phyloP scores from a whole-genome alignment of 768 basidiomycete species.

The Lactarius evosmus region DNA sequence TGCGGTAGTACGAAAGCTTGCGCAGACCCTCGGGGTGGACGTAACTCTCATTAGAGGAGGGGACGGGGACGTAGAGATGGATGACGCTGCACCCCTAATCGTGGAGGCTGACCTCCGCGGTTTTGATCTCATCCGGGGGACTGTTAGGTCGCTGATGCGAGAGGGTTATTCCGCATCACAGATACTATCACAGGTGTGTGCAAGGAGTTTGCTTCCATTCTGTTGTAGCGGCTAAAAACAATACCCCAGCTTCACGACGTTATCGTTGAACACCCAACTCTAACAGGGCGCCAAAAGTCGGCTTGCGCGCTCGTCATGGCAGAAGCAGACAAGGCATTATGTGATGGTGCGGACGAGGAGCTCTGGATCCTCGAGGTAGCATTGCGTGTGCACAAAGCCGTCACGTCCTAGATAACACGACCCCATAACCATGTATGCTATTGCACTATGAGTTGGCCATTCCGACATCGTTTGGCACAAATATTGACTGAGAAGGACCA shows the following conservation, averaged over 20 bases:
- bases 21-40: slow-evolving; percentile 70
- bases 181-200: slow-evolving; percentile 76
- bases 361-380: slow-evolving; percentile 90
- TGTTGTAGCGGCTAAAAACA: slow-evolving; percentile 30
- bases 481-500: background rate
- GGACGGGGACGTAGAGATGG: slow-evolving; percentile 51
- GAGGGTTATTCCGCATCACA: slow-evolving; percentile 94
- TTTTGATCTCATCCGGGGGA: slow-evolving; percentile 61
- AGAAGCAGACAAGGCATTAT: slow-evolving; percentile 93
- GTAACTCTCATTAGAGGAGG: slow-evolving; percentile 36
- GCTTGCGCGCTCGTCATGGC: slow-evolving; percentile 80
- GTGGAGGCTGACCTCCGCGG: slow-evolving; percentile 36
- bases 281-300: slow-evolving; percentile 79
- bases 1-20: slow-evolving; percentile 63
- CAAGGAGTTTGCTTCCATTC: slow-evolving; percentile 17
- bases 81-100: slow-evolving; percentile 24
- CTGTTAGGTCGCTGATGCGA: slow-evolving; percentile 73
- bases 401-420: slow-evolving; percentile 33
- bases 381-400: slow-evolving; percentile 67
- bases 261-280: slow-evolving; percentile 74
- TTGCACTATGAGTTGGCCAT: background rate
- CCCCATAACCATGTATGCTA: background rate
- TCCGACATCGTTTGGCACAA: background rate
- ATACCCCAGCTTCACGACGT: slow-evolving; percentile 79
- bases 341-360: slow-evolving; percentile 97